Percentiles rank a stretch among this genome's conserved stretches.
Evolutionary conservation across 2,329 filamentous ascomycete species (phyloP).

Genomic region (Penicillium sp.): DNA sequence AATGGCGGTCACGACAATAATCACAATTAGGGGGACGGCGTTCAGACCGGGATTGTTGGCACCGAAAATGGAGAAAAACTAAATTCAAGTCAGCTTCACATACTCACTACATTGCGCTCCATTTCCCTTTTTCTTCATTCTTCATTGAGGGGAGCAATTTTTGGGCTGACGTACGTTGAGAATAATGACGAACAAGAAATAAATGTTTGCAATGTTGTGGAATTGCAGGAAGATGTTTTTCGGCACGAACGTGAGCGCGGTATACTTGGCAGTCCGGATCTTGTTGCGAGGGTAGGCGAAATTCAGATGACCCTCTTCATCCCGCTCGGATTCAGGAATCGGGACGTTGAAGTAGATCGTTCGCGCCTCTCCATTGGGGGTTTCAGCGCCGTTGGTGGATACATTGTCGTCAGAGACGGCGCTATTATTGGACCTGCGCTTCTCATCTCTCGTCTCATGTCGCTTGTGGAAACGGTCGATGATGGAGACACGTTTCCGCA

Average conservation of each 20-base stretch:
- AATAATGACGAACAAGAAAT: conserved; percentile 96
- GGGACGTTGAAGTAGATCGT: conserved; percentile 76
- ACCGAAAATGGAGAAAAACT: conserved; percentile 97
- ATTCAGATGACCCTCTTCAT: conserved; percentile 75
- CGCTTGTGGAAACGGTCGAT: conserved; percentile 71
- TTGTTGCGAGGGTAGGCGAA: conserved; percentile 83
- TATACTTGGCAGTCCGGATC: conserved; percentile 97
- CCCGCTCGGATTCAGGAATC: conserved; percentile 70
- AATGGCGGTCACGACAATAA: conserved; percentile 81
- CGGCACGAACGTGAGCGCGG: conserved; percentile 87
- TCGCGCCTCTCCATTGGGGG: conserved; percentile 49
- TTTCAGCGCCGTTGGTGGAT: conserved; percentile 21
- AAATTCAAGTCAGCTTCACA: conserved; percentile 21
- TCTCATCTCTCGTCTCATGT: conserved; percentile 67
- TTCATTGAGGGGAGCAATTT: not conserved
- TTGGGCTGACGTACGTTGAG: conserved; percentile 69
- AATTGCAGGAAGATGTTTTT: conserved; percentile 99
- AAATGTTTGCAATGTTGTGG: conserved; percentile 97
- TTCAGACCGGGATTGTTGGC: conserved; percentile 86
- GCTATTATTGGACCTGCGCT: conserved; percentile 51
- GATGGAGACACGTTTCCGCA: conserved; percentile 78
- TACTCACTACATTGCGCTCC: not conserved
- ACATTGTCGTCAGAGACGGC: conserved; percentile 34
- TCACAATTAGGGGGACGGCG: conserved; percentile 88
- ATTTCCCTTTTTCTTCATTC: not conserved